Base-by-base conservation (phyloP, 768 basidiomycete species). In the Lentinula sp. region DNA sequence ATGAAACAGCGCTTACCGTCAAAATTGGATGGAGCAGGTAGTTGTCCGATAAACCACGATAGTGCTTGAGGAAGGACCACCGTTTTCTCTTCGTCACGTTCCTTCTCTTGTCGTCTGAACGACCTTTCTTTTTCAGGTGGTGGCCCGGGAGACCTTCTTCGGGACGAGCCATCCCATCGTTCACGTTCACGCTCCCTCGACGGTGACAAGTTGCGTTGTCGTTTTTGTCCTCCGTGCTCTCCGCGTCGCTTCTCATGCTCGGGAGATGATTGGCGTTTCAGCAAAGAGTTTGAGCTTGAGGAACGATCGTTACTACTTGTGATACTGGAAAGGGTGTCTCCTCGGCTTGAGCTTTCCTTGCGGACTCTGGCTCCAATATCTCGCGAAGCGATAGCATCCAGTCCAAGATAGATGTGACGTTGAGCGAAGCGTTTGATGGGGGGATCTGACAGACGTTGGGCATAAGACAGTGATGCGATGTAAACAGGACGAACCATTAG, bases 381-480 rank as follows among this genome's bases (percentile, higher is more conserved):
- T 42, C 88, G 85, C 13, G 85, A 80, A 2, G 95, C 92, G 63
- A 98, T 95, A 18, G 92, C 89, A 68, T 98, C 95, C 31, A 88
- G 87, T 37, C 86, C 87, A 31, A 87, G 81, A 71, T 93, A 93
- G 31, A 82, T 86, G 69, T 93, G 90, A 45, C 93, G 81, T 68
- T 93, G 89, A 0, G 94, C 94, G 62, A 97, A 91, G 0, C 89
- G 89, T 67, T 96, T 93, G 71, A 97, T 91, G 0, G 93, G 85
- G 0, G 92, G 87, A 67, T 95, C 95, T 97, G 67, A 43, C 15
- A 48, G 42, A 50, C 53, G n/a, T 37, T 42, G 52, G 31, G 48
- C 63, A 37, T 55, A 35, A 4, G 28, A 62, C 52, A 59, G n/a
- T 21, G 59, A 45, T 34, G 11, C 18, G 18, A 52, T 53, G 15